Conservation (phyloP, 2,329 filamentous ascomycete genomes). For the Endoconidiophora laricicola region DNA sequence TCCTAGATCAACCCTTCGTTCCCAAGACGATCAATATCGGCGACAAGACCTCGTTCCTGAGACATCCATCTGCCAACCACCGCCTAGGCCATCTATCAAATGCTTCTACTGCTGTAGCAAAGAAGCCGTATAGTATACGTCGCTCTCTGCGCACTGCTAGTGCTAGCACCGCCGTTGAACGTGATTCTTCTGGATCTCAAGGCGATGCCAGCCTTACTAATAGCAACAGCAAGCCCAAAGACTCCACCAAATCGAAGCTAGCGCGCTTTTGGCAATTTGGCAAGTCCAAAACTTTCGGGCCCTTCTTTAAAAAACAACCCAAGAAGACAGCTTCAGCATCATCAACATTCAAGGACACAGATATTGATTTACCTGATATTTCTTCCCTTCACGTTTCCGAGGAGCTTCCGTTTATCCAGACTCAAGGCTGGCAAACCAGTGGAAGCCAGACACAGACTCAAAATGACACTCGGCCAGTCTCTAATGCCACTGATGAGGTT, state of each 20-base stretch:
- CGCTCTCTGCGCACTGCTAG: conserved; percentile 7
- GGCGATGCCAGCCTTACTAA: not conserved
- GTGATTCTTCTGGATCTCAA: not conserved
- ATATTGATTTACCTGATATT: too few species aligned
- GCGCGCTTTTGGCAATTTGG: conserved; percentile 4
- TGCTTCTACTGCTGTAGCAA: not conserved
- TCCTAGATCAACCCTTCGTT: conserved; percentile 8
- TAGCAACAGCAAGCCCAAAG: conserved; percentile 2
- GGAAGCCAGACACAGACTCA: too few species aligned
- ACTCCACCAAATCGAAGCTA: conserved; percentile 1
- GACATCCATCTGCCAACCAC: conserved; percentile 1
- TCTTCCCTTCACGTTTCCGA: too few species aligned
- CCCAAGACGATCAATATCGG: conserved; percentile 1
- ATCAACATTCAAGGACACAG: too few species aligned
- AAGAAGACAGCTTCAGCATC: not conserved
- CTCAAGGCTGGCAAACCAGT: too few species aligned
- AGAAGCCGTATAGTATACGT: conserved; percentile 9
- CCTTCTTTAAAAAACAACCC: conserved; percentile 6
- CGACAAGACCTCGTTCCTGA: conserved; percentile 6
- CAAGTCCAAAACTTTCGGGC: conserved; percentile 7
- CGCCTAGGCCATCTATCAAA: conserved; percentile 5
- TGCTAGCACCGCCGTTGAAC: conserved; percentile 5
- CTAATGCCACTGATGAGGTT: not conserved
- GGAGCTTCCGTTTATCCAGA: too few species aligned
- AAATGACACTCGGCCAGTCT: conserved; percentile 6